Conservation (phyloP, 129 eudicot species). For the Heracleum sosnowskyi region DNA sequence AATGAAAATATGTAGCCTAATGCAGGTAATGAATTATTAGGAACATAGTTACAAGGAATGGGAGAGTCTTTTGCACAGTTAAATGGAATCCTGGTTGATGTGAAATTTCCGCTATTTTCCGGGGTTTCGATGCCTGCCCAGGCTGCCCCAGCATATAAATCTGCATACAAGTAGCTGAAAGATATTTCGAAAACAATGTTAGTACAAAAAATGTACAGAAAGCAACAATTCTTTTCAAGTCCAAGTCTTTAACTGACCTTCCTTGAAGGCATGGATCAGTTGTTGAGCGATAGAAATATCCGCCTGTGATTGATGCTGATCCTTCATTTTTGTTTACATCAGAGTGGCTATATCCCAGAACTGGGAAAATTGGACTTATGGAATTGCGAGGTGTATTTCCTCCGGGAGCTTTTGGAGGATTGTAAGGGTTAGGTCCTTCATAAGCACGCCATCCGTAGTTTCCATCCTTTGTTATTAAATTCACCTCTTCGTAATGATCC, state of each 20-base stretch:
- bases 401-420: slow-evolving; percentile 46
- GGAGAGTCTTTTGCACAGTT: slow-evolving; percentile 71
- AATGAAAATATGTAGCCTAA: slow-evolving; percentile 67
- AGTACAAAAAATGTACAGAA: not conserved
- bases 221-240: not conserved
- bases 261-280: slow-evolving; percentile 82
- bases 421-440: slow-evolving; percentile 47
- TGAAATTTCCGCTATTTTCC: slow-evolving; percentile 64
- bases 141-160: slow-evolving; percentile 60
- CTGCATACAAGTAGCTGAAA: slow-evolving; percentile 71
- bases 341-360: slow-evolving; percentile 80
- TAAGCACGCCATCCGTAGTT: slow-evolving; percentile 89
- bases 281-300: slow-evolving; percentile 61
- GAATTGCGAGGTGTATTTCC: slow-evolving; percentile 60
- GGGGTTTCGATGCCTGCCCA: slow-evolving; percentile 78
- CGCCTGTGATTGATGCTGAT: slow-evolving; percentile 86
- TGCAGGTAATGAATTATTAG: slow-evolving; percentile 52
- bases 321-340: slow-evolving; percentile 56
- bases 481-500: slow-evolving; percentile 71
- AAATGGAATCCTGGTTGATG: slow-evolving; percentile 25
- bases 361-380: slow-evolving; percentile 56
- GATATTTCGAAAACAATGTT: not conserved
- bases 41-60: slow-evolving; percentile 39
- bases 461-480: slow-evolving; percentile 57
- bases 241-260: slow-evolving; percentile 32